Conservation (phyloP, 352 stramenopile genomes). For the Salisapilia sapeloensis region DNA sequence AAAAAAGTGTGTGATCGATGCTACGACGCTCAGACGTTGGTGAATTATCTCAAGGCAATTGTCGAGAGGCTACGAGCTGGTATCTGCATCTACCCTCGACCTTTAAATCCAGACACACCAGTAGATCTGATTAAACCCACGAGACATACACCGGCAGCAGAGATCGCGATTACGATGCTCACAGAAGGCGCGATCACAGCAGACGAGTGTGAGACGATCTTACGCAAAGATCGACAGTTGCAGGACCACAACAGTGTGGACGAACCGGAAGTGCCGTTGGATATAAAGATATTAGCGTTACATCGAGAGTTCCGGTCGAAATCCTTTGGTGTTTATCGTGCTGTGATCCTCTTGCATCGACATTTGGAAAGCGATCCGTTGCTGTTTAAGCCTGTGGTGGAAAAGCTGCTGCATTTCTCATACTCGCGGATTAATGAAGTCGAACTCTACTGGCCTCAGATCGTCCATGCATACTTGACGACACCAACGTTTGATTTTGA, state of each 20-base stretch:
- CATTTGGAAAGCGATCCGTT: constrained; percentile 73
- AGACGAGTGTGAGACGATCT: constrained; percentile 77
- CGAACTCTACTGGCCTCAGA: constrained; percentile 85
- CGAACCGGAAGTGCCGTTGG: constrained; percentile 68
- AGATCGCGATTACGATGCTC: constrained; percentile 78
- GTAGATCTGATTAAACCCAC: constrained; percentile 83
- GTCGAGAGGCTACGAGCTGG: constrained; percentile 70
- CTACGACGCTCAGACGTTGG: constrained; percentile 67
- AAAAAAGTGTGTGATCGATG: constrained; percentile 79
- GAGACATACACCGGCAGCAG: constrained; percentile 61
- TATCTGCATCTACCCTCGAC: constrained; percentile 74
- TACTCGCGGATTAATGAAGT: constrained; percentile 83
- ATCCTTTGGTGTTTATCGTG: constrained; percentile 67
- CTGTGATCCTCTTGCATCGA: constrained; percentile 72
- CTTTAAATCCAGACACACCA: constrained; percentile 64
- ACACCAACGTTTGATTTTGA: constrained; percentile 83
- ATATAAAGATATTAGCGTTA: constrained; percentile 70
- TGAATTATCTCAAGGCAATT: constrained; percentile 76
- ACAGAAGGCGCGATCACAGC: constrained; percentile 70
- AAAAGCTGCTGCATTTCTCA: constrained; percentile 70
- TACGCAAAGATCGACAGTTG: constrained; percentile 68
- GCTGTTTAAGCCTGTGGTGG: constrained; percentile 76
- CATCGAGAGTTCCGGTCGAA: constrained; percentile 76
- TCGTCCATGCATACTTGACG: constrained; percentile 77
- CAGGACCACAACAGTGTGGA: constrained; percentile 71